Evolutionary conservation across 352 stramenopile genomes (phyloP).

Genomic region (Pythium rhizo-oryzae): DNA sequence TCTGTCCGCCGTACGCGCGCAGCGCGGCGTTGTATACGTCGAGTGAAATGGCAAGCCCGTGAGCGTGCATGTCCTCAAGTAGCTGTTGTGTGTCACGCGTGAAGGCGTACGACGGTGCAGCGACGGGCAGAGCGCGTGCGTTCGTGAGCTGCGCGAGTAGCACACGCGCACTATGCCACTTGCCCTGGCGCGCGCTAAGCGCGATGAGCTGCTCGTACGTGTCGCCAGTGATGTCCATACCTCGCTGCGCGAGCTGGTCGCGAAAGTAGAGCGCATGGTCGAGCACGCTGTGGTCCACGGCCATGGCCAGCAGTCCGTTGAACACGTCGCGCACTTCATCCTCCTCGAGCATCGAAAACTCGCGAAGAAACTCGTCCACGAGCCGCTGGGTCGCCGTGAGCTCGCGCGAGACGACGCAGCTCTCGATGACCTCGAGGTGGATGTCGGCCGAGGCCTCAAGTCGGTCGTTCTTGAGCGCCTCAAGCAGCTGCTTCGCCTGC

Average conservation of each 20-base stretch:
- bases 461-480: constrained; percentile 56
- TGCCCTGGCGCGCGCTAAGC: constrained; percentile 45
- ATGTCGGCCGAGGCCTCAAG: constrained; percentile 59
- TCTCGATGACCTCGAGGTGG: constrained; percentile 50
- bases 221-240: constrained; percentile 37
- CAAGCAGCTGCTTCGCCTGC: constrained; percentile 65
- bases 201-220: constrained; percentile 50
- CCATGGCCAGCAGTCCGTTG: constrained; percentile 40
- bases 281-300: constrained; percentile 47
- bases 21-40: constrained; percentile 66
- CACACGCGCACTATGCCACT: constrained; percentile 59
- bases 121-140: constrained; percentile 36
- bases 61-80: constrained; percentile 48
- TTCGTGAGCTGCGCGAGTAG: constrained; percentile 55
- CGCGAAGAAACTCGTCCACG: constrained; percentile 42
- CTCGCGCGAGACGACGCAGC: constrained; percentile 55
- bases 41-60: constrained; percentile 44
- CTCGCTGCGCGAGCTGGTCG: constrained; percentile 43
- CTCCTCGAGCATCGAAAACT: constrained; percentile 31
- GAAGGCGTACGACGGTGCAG: constrained; percentile 45
- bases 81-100: constrained; percentile 49
- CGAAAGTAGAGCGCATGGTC: constrained; percentile 64
- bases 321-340: constrained; percentile 49
- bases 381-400: constrained; percentile 54
- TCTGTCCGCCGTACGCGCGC: constrained; percentile 52